A percentile compares a stretch with the other conserved stretches of the same genome.
Evolutionary conservation across 805 yeast genomes (phyloP).

Genomic region (Allodekkera sacchari): DNA sequence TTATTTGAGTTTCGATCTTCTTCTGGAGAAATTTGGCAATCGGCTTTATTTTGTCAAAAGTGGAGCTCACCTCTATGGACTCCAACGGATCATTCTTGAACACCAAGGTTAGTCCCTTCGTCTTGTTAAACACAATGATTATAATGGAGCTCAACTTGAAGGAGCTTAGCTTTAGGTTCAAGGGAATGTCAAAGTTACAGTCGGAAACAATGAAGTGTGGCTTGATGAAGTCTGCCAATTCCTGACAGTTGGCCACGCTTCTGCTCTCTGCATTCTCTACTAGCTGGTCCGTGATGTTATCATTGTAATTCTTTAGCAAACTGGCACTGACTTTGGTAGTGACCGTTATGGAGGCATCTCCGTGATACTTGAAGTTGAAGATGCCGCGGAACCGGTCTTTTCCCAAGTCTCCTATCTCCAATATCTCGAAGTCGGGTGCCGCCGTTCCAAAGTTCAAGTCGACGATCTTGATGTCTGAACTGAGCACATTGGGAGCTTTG

Average conservation of each 20-base stretch:
- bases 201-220: constrained; percentile 62
- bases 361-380: constrained; percentile 66
- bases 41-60: constrained; percentile 80
- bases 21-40: constrained; percentile 75
- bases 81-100: constrained; percentile 87
- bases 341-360: constrained; percentile 67
- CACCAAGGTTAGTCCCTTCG: constrained; percentile 78
- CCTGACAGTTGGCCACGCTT: background rate
- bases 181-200: constrained; percentile 67
- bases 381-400: constrained; percentile 73
- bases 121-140: constrained; percentile 71
- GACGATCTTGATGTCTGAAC: constrained; percentile 58
- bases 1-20: constrained; percentile 73
- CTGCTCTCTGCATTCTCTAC: constrained; percentile 15
- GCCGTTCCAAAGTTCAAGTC: constrained; percentile 66
- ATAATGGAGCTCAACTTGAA: constrained; percentile 74
- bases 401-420: constrained; percentile 78
- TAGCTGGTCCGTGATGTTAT: constrained; percentile 21
- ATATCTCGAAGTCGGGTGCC: constrained; percentile 68
- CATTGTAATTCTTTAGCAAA: constrained; percentile 58
- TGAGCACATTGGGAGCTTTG: constrained; percentile 59
- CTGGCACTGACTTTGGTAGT: constrained; percentile 81
- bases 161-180: constrained; percentile 65
- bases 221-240: constrained; percentile 37
- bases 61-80: constrained; percentile 70